Evolutionary conservation across 768 basidiomycete species (phyloP).

Genomic region (Termitomyces eurrhizus): DNA sequence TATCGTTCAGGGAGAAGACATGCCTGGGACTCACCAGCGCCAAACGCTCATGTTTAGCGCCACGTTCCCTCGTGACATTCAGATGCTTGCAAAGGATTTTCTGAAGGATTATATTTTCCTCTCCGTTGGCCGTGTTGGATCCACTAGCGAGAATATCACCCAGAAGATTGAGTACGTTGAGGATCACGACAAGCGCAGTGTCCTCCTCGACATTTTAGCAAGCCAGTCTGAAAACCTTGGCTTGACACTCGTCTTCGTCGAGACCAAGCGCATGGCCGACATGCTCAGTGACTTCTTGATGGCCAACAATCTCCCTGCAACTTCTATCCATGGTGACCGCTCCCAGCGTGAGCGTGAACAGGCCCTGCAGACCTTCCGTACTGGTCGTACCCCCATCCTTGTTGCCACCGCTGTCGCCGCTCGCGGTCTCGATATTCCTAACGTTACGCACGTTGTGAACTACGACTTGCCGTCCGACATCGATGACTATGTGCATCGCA

Average conservation of each 20-base stretch:
- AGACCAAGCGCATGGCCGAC: slow-evolving; percentile 99
- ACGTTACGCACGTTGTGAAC: slow-evolving; percentile 98
- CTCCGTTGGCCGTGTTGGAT: slow-evolving; percentile 96
- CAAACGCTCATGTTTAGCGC: slow-evolving; percentile 99
- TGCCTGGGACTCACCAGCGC: slow-evolving; percentile 88
- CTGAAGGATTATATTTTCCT: slow-evolving; percentile 99
- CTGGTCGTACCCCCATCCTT: slow-evolving; percentile 91
- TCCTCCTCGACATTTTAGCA: slow-evolving; percentile 88
- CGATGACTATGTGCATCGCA: slow-evolving; percentile 98
- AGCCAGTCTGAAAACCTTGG: slow-evolving; percentile 68
- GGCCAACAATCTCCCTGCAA: slow-evolving; percentile 77
- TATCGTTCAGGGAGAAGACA: slow-evolving; percentile 97
- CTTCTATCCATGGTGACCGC: slow-evolving; percentile 97
- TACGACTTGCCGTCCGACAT: slow-evolving; percentile 98
- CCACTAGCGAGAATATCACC: slow-evolving; percentile 98
- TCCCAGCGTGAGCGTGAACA: slow-evolving; percentile 96
- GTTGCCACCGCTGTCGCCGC: slow-evolving; percentile 99
- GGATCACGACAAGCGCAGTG: slow-evolving; percentile 94
- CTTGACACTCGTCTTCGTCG: slow-evolving; percentile 94
- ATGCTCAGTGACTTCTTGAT: slow-evolving; percentile 96
- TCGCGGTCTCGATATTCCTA: slow-evolving; percentile 98
- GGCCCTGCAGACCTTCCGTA: slow-evolving; percentile 93
- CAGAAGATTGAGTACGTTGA: slow-evolving; percentile 99
- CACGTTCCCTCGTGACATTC: slow-evolving; percentile 98
- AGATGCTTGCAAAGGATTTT: slow-evolving; percentile 93